Conservation (phyloP, 2,329 filamentous ascomycete species). For the Ceratocystis eucalypticola region DNA sequence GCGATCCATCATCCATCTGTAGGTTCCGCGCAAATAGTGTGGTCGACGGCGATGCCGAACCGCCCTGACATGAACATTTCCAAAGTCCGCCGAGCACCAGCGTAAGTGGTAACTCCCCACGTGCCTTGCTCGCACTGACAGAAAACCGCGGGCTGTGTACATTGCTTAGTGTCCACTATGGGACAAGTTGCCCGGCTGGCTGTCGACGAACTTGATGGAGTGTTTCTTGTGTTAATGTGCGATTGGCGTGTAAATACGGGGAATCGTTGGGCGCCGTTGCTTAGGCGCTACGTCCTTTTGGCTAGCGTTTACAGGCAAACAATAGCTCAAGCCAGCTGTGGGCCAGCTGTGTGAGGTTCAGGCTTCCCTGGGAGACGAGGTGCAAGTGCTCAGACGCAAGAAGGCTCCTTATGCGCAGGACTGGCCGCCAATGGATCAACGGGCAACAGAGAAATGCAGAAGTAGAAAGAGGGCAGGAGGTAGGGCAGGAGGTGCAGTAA, state of each 20-base stretch:
- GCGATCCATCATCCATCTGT: too few relatives aligned
- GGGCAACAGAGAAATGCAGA: background rate
- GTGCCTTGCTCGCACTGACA: slow-evolving; percentile 40
- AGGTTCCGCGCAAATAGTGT: slow-evolving; percentile 59
- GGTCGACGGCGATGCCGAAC: slow-evolving; percentile 33
- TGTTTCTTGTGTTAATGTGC: slow-evolving; percentile 56
- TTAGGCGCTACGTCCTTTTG: slow-evolving; percentile 56
- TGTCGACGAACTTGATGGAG: slow-evolving; percentile 41
- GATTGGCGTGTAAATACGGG: slow-evolving; percentile 60
- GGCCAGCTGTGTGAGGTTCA: slow-evolving; percentile 19
- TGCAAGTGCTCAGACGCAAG: slow-evolving; percentile 38
- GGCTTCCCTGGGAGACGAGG: slow-evolving; percentile 43
- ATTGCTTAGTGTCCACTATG: slow-evolving; percentile 59
- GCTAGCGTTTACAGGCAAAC: slow-evolving; percentile 25
- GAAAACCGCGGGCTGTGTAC: slow-evolving; percentile 56
- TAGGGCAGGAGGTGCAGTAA: background rate
- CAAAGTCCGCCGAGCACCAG: slow-evolving; percentile 53
- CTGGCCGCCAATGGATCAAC: slow-evolving; percentile 29
- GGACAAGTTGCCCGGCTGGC: slow-evolving; percentile 46
- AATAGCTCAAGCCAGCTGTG: slow-evolving; percentile 16
- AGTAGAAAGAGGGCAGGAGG: background rate
- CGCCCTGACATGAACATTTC: slow-evolving; percentile 56
- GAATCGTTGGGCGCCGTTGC: slow-evolving; percentile 53
- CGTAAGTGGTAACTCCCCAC: slow-evolving; percentile 25
- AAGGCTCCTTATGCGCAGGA: slow-evolving; percentile 40